Evolutionary conservation across 306 rosid species (phyloP).

Genomic region (Spatholobus suberectus): DNA sequence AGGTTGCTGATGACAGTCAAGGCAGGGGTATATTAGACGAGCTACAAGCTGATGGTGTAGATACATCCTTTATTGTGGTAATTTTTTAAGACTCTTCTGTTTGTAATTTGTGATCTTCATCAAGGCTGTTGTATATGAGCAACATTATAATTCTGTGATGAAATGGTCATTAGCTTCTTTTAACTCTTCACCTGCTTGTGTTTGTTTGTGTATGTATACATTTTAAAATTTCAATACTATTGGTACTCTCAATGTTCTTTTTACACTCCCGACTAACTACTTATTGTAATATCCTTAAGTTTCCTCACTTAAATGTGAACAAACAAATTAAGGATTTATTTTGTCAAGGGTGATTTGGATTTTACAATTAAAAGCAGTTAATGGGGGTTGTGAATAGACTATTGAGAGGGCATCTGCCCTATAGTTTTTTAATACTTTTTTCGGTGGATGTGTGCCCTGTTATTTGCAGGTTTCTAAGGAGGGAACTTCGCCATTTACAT

Average conservation of each 20-base stretch:
- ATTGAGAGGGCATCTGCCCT: not conserved
- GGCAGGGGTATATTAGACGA: conserved; percentile 79
- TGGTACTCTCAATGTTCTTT: conserved; percentile 34
- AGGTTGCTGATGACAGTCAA: conserved; percentile 88
- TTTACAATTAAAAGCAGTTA: conserved; percentile 21
- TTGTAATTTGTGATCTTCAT: conserved; percentile 24
- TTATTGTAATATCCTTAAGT: not conserved
- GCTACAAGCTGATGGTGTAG: conserved; percentile 78
- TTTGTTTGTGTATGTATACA: not conserved
- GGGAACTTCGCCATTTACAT: conserved; percentile 91
- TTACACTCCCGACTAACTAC: conserved; percentile 29
- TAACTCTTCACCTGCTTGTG: not conserved
- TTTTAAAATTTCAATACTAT: not conserved
- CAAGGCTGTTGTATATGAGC: not conserved
- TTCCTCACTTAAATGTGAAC: not conserved
- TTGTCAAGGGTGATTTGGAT: not conserved
- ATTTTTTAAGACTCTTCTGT: conserved; percentile 21
- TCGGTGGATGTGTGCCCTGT: conserved; percentile 31
- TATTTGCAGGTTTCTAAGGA: conserved; percentile 76
- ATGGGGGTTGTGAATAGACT: conserved; percentile 19
- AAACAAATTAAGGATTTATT: not conserved
- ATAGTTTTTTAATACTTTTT: conserved; percentile 10
- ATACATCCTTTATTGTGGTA: conserved; percentile 84
- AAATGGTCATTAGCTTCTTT: not conserved
- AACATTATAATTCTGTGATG: not conserved